Evolutionary conservation across 148 eudicot species (phyloP).

Genomic region (Cornus florida): DNA sequence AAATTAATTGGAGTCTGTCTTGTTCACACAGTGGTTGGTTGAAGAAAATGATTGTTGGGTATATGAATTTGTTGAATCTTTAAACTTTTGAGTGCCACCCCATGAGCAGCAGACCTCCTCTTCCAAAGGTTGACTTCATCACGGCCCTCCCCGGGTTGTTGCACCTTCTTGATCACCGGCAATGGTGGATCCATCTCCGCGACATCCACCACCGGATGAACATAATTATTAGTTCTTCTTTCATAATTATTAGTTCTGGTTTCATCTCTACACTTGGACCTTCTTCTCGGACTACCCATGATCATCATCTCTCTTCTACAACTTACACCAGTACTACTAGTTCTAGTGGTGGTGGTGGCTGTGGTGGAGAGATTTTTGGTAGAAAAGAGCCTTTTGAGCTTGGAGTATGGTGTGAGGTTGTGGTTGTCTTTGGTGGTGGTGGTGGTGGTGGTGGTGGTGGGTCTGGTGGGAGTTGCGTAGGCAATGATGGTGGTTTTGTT

Average conservation of each 20-base stretch:
- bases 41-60: slow-evolving; percentile 7
- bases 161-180: slow-evolving; percentile 59
- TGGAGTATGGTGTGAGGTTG: no score
- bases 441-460: no score
- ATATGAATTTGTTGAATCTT: slow-evolving; percentile 45
- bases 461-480: no score
- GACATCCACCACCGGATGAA: slow-evolving; percentile 34
- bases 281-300: neutral
- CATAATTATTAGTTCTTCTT: neutral
- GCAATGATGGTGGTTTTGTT: slow-evolving; percentile 35
- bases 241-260: no score
- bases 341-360: slow-evolving; percentile 27
- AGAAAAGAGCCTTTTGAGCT: no score
- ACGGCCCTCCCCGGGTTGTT: slow-evolving; percentile 19
- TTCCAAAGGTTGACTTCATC: slow-evolving; percentile 52
- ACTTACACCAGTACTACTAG: neutral
- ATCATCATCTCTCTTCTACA: neutral
- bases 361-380: no score
- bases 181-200: slow-evolving; percentile 71
- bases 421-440: slow-evolving; percentile 17
- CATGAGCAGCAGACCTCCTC: slow-evolving; percentile 56
- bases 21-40: slow-evolving; percentile 31
- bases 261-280: neutral
- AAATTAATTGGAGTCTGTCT: neutral
- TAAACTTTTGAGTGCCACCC: slow-evolving; percentile 41